These are phyloP conservation scores for Davidsoniella australis DNA, from an alignment of 2,329 filamentous ascomycete genomes.

Conservation along the genomic window DNA sequence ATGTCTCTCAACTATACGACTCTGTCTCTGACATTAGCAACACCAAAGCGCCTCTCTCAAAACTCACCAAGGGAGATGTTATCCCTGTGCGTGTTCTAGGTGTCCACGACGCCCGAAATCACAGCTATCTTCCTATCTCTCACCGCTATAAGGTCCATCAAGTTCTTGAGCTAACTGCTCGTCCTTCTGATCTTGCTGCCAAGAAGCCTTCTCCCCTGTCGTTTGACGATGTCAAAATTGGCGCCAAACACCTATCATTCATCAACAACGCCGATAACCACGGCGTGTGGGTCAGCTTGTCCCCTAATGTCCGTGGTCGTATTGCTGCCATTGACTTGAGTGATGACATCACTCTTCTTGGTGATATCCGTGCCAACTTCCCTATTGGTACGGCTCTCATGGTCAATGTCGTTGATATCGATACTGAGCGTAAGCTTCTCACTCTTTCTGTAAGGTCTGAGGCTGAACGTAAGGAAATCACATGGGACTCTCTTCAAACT, in stretches of 20 bases:
- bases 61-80: conserved; percentile 42
- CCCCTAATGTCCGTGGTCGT: conserved; percentile 72
- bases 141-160: conserved; percentile 67
- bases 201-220: conserved; percentile 35
- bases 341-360: conserved; percentile 65
- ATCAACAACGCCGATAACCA: conserved; percentile 76
- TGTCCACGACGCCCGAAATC: conserved; percentile 75
- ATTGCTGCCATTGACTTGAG: conserved; percentile 71
- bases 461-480: conserved; percentile 28
- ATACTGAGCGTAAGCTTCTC: conserved; percentile 55
- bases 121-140: conserved; percentile 80
- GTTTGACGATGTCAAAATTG: conserved; percentile 55
- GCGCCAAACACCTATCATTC: conserved; percentile 61
- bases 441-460: conserved; percentile 44
- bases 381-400: conserved; percentile 78
- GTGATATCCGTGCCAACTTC: conserved; percentile 62
- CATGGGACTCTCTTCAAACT: conserved; percentile 53
- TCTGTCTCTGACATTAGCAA: conserved; percentile 73
- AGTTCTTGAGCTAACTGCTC: conserved; percentile 76
- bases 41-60: conserved; percentile 58
- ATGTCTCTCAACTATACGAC: conserved; percentile 81
- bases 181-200: conserved; percentile 45
- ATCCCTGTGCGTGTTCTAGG: conserved; percentile 66
- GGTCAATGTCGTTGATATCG: conserved; percentile 60
- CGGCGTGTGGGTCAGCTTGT: conserved; percentile 78